Base-by-base conservation (phyloP, 352 stramenopile species). In the Phytophthora cactorum region DNA sequence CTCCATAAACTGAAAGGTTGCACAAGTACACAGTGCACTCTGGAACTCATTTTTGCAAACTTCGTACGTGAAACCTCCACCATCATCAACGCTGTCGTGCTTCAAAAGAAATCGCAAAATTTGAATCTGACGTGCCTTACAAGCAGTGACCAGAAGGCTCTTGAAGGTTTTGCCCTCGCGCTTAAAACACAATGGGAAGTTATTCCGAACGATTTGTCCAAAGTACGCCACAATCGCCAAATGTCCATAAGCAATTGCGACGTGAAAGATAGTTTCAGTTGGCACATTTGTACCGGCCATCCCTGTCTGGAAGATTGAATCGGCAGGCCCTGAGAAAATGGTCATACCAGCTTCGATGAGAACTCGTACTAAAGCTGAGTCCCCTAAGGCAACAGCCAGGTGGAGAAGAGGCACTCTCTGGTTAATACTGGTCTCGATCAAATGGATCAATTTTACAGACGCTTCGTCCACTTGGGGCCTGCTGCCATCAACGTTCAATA, bases 381-480 rank as follows among this genome's bases (percentile, higher is more conserved):
- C 57, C 4, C 82, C 82, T 7, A 88, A 59, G 0, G 65, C 64
- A 46, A 77, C 72, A 25, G 58, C 66, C 17, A 85, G 54, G 43
- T 86, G 77, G n/a, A 87, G 53, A 15, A 91, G 36, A 4, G 77
- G 72, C 5, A 79, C 56, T 12, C 55, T 60, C 0, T 69, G 49
- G 29, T 89, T 91, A 34, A 87, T 69, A 32, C 74, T 86, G 17
- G 50, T 59, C 55, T 86, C 76, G 11, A 89, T 64, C 41, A 86
- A 61, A 27, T 74, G 63, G 17, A 83, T 74, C 25, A 74, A 29
- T 15, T 70, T 74, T 46, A 64, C 47, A 50, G 49, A 59, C 9
- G 64, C 52, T 32, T 41, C 45, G 34, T 67, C 54, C 38, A 62
- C 47, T 32, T 46, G 27, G 8, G 17, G 9, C 6, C 25, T 36